Percentiles rank a stretch among this genome's conserved stretches.
phyloP scores from a whole-genome alignment of 2,329 filamentous ascomycete species.

The Curvularia verruculosa region DNA sequence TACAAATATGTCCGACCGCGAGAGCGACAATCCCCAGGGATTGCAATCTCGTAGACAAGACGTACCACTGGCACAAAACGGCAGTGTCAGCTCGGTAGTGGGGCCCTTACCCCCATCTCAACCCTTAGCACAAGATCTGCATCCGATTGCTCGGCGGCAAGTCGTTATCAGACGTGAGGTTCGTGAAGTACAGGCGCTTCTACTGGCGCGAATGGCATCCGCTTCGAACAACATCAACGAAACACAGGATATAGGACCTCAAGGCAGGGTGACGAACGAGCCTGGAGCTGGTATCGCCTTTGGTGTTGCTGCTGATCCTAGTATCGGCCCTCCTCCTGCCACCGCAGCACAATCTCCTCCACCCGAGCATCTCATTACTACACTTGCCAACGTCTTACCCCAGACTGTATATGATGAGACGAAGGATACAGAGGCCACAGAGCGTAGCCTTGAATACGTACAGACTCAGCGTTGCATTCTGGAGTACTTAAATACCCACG shows the following conservation, averaged over 20 bases:
- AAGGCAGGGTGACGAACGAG: background rate
- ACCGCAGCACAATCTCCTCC: too few species aligned
- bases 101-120: too few species aligned
- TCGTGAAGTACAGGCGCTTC: too few species aligned
- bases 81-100: too few species aligned
- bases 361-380: slow-evolving; percentile 7
- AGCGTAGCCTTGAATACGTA: slow-evolving; percentile 24
- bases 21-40: background rate
- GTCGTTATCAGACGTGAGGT: too few species aligned
- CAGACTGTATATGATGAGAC: slow-evolving; percentile 25
- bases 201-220: too few species aligned
- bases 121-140: too few species aligned
- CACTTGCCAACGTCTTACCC: slow-evolving; percentile 18
- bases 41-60: background rate
- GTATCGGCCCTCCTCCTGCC: too few species aligned
- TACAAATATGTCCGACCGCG: slow-evolving; percentile 15
- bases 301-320: too few species aligned
- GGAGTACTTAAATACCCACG: slow-evolving; percentile 11
- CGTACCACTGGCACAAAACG: too few species aligned
- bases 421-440: slow-evolving; percentile 16
- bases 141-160: too few species aligned
- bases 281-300: too few species aligned
- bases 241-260: background rate
- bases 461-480: slow-evolving; percentile 26
- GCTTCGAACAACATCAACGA: background rate